Evolutionary conservation across 441 rosid genomes (phyloP), one percentile per base, ranked within the genome.

Genomic region (Bruguiera hainesii): DNA sequence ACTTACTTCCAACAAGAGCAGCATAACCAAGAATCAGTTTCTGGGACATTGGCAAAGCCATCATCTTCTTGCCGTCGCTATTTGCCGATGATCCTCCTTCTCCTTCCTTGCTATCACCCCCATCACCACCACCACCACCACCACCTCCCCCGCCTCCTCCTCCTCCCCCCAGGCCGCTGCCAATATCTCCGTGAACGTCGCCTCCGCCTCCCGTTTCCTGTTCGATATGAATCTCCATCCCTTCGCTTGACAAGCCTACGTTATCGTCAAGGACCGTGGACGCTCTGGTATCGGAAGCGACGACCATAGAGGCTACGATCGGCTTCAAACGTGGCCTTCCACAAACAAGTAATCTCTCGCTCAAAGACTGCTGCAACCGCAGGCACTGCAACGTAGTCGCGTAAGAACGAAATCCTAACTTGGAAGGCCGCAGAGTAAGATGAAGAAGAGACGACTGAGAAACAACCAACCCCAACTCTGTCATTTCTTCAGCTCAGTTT

Each of bases 11-110:
- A 35, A 93, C 86, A 26, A 93, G 86, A 25, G 81, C 83, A 65
- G 94, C 96, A 60, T 87, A 93, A 48, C 80, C 93, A 60, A 93
- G 83, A 72, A 94, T 93, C 66, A 89, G 48, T 72, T 87, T 90
- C 84, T 93, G 97, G 19, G 97, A 93, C 96, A 85, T 80, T 6
- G 96, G 85, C 82, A 86, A 63, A 13, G 75, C 89, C 77, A 74
- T 81, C 69, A 67, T 76, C 79, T 76, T 66, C 67, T 55, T 62
- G 2, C 56, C 49, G 18, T 59, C 78, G 59, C 67, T 66, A 10
- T 70, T 80, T 30, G 75, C 84, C 37, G 73, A 74, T n/a, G 73
- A 74, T 46, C 78, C 83, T 61, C 70, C 81, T 5, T 62, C 78
- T 53, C 69, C 81, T 35, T 71, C 87, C 15, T 48, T n/a, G 2